A percentile compares a stretch with the other conserved stretches of the same genome.
Conservation (phyloP, 495 filamentous ascomycete genomes). For the Lophiotrema nucula region DNA sequence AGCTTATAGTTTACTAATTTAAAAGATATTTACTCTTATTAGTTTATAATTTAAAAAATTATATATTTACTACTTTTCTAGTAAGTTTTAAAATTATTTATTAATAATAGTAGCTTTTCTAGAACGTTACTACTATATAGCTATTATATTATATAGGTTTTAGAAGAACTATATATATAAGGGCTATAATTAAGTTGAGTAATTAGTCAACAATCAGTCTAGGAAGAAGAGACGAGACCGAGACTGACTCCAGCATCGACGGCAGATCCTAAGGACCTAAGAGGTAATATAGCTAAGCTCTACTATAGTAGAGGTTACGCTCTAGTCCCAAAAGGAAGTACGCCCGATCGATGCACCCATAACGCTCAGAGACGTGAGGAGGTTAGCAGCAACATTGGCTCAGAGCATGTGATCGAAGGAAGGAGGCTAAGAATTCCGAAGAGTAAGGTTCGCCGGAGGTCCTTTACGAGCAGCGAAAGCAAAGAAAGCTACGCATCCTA, state of each 20-base stretch:
- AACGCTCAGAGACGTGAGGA: constrained; percentile 7
- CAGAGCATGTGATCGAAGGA: background rate
- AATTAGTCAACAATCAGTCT: constrained; percentile 3
- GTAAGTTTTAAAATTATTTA: background rate
- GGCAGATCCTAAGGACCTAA: background rate
- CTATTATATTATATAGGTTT: background rate
- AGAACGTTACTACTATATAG: background rate
- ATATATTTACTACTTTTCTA: background rate
- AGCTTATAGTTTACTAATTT: background rate
- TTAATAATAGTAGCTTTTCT: constrained; percentile 7
- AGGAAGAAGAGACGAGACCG: background rate
- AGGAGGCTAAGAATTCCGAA: background rate
- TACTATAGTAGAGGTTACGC: constrained; percentile 5
- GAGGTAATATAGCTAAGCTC: constrained; percentile 2
- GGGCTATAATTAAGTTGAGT: too few species aligned
- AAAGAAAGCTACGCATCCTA: too few species aligned
- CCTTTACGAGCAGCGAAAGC: too few species aligned
- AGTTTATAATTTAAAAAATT: background rate
- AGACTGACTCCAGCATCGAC: constrained; percentile 1
- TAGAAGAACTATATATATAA: too few species aligned
- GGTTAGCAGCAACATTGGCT: constrained; percentile 5
- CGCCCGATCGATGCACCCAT: background rate
- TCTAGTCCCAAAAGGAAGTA: constrained; percentile 2
- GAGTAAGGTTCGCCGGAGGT: too few species aligned
- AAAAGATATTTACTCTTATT: background rate